These are phyloP conservation scores for Mucor irregularis DNA, from an alignment of 371 early-diverging fungal genomes.

Conservation along the genomic window DNA sequence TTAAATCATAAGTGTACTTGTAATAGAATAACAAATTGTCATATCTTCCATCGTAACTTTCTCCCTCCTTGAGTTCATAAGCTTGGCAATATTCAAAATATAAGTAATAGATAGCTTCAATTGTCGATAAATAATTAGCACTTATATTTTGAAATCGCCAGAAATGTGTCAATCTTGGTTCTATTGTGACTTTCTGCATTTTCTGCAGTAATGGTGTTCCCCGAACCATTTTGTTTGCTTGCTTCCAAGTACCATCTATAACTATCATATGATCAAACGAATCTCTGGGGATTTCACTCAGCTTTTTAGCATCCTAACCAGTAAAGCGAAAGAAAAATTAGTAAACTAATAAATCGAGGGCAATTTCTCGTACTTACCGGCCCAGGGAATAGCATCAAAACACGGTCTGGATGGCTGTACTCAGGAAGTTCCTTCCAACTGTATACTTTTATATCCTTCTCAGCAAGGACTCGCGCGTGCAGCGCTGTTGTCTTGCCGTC, in stretches of 20 bases:
- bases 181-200: slow-evolving; percentile 60
- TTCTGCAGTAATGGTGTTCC: slow-evolving; percentile 44
- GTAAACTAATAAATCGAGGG: no score
- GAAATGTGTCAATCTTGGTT: slow-evolving; percentile 78
- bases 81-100: slow-evolving; percentile 70
- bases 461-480: slow-evolving; percentile 83
- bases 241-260: slow-evolving; percentile 93
- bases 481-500: slow-evolving; percentile 87
- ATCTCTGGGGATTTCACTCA: slow-evolving; percentile 58
- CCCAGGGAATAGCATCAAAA: slow-evolving; percentile 88
- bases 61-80: slow-evolving; percentile 23
- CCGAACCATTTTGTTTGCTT: slow-evolving; percentile 76
- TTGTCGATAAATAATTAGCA: slow-evolving; percentile 80
- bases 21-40: slow-evolving; percentile 90
- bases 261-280: slow-evolving; percentile 81
- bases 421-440: slow-evolving; percentile 54
- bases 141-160: slow-evolving; percentile 88
- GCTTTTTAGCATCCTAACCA: slow-evolving; percentile 72
- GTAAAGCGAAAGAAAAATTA: no score
- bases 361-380: slow-evolving; percentile 52
- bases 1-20: slow-evolving; percentile 81
- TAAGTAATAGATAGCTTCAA: slow-evolving; percentile 94
- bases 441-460: slow-evolving; percentile 66
- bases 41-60: slow-evolving; percentile 69
- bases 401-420: slow-evolving; percentile 65